Evolutionary conservation across 1,284 basidiomycete genomes (phyloP).

Genomic region (Irpex rosettiformis): DNA sequence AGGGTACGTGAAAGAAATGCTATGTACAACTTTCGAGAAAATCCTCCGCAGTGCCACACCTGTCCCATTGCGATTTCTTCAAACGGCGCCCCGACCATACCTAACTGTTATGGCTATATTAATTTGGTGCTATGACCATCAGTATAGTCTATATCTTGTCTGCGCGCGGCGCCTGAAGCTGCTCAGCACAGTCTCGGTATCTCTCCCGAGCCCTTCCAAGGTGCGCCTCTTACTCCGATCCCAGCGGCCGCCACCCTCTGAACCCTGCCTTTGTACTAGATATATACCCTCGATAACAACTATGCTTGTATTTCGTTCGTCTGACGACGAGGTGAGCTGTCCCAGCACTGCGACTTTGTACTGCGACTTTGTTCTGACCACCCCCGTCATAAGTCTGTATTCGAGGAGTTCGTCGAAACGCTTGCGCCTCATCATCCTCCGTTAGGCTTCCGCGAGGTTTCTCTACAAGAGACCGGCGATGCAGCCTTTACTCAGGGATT

Average conservation of each 20-base stretch:
- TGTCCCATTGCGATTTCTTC: neutral
- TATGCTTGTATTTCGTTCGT: neutral
- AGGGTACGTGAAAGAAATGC: neutral
- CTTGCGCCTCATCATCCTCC: neutral
- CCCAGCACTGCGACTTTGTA: neutral
- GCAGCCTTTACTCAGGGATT: neutral
- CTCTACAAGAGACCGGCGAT: neutral
- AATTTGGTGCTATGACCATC: conserved; percentile 2
- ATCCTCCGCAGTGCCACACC: neutral
- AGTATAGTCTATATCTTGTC: neutral
- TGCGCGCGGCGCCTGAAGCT: neutral
- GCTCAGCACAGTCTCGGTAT: neutral
- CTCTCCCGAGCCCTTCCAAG: neutral
- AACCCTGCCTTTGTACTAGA: neutral
- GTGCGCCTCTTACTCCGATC: neutral
- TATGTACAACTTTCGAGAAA: neutral
- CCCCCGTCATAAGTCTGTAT: neutral
- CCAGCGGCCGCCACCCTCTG: neutral
- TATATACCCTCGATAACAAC: neutral
- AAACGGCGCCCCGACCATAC: neutral
- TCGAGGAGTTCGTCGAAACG: neutral
- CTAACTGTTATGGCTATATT: neutral
- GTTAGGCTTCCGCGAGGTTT: neutral
- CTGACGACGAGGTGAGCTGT: neutral
- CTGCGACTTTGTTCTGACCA: neutral